phyloP scores from a whole-genome alignment of 2,329 filamentous ascomycete species.

The Xylariaceae sp. region DNA sequence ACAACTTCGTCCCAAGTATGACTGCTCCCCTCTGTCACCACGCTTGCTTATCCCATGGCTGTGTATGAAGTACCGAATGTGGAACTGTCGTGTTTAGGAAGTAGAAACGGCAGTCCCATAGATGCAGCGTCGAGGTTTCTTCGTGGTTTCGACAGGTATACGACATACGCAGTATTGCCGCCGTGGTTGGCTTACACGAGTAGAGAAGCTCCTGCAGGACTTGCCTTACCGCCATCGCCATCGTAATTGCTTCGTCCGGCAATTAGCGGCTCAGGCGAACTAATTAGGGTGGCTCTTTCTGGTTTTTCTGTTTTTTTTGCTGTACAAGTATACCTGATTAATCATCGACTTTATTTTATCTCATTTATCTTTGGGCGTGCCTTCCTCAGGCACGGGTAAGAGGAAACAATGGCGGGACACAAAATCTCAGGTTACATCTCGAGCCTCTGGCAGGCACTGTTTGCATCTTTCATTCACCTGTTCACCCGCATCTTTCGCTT shows the following conservation, averaged over 20 bases:
- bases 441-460: constrained; percentile 39
- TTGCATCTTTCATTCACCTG: constrained; percentile 39
- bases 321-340: background rate
- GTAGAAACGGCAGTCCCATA: constrained; percentile 6
- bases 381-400: constrained; percentile 2
- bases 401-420: constrained; percentile 39
- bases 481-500: constrained; percentile 35
- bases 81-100: background rate
- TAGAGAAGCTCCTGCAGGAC: constrained; percentile 9
- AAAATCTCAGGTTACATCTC: constrained; percentile 39
- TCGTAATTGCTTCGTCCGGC: constrained; percentile 1
- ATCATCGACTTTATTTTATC: background rate
- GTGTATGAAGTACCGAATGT: background rate
- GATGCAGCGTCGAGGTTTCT: constrained; percentile 9
- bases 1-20: constrained; percentile 1
- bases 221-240: constrained; percentile 1
- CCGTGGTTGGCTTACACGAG: constrained; percentile 1
- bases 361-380: background rate
- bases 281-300: constrained; percentile 1
- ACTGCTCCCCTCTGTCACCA: background rate
- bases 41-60: background rate
- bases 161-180: background rate
- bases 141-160: constrained; percentile 1
- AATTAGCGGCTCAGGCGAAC: constrained; percentile 2
- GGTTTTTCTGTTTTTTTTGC: too few species aligned